phyloP scores from a whole-genome alignment of 257 asterid genomes.

The Lycium barbarum region DNA sequence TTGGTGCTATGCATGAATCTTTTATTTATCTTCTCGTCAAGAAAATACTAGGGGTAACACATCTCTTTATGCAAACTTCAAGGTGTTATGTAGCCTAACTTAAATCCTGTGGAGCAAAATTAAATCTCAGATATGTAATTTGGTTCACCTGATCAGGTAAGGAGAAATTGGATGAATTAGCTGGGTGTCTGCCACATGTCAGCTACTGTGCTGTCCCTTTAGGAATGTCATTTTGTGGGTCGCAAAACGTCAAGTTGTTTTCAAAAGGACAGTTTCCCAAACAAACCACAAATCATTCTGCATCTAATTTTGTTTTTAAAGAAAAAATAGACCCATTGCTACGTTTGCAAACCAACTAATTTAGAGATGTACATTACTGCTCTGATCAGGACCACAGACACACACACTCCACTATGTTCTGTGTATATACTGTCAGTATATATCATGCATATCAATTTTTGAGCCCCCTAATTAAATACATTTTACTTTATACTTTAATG shows the following conservation, averaged over 20 bases:
- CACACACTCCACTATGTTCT: conserved; percentile 30
- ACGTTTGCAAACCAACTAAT: conserved; percentile 12
- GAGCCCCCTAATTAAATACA: neutral
- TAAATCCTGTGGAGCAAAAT: neutral
- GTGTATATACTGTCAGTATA: conserved; percentile 24
- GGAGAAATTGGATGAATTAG: conserved; percentile 20
- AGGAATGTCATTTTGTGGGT: conserved; percentile 13
- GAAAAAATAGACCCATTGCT: neutral
- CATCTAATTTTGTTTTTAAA: neutral
- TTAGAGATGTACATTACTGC: neutral
- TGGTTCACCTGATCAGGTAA: conserved; percentile 7
- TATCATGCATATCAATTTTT: conserved; percentile 23
- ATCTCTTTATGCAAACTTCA: neutral
- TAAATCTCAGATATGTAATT: neutral
- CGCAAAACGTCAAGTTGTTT: conserved; percentile 18
- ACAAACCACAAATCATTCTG: conserved; percentile 6
- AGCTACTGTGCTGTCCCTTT: conserved; percentile 1
- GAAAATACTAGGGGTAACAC: neutral
- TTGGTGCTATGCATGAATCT: neutral
- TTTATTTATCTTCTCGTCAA: too few species aligned
- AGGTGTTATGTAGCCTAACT: neutral
- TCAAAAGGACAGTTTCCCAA: conserved; percentile 22
- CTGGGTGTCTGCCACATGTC: conserved; percentile 25
- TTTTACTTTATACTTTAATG: neutral
- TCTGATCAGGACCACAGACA: neutral